A percentile compares a stretch with the other conserved stretches of the same genome.
These are phyloP conservation scores for Chaetomiaceae sp. DNA, from an alignment of 2,329 filamentous ascomycete species.

Conservation along the genomic window DNA sequence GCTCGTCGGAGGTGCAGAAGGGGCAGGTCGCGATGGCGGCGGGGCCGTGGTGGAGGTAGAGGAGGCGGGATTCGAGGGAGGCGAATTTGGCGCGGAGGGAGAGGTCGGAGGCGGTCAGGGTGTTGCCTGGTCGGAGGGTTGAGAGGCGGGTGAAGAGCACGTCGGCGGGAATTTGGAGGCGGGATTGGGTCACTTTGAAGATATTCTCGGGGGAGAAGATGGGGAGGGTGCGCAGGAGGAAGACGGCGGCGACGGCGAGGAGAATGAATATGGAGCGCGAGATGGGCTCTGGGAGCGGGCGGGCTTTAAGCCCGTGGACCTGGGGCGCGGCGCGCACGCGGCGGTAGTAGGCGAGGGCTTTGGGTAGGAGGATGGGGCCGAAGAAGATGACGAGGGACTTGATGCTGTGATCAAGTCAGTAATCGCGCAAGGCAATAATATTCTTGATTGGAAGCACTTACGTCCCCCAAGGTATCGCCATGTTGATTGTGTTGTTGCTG, in stretches of 20 bases:
- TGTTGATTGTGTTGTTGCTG: slow-evolving; percentile 7
- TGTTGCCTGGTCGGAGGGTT: slow-evolving; percentile 43
- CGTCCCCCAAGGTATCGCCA: slow-evolving; percentile 44
- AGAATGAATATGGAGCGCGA: slow-evolving; percentile 55
- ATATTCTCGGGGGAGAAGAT: slow-evolving; percentile 72
- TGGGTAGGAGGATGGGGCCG: slow-evolving; percentile 67
- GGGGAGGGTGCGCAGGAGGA: slow-evolving; percentile 60
- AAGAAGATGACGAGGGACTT: slow-evolving; percentile 58
- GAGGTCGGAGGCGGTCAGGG: slow-evolving; percentile 57
- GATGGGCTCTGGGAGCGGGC: slow-evolving; percentile 50
- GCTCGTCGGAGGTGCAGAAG: slow-evolving; percentile 75
- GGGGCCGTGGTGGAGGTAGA: slow-evolving; percentile 83
- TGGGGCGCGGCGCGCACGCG: slow-evolving; percentile 43
- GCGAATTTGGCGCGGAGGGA: slow-evolving; percentile 64
- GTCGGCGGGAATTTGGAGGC: slow-evolving; percentile 72
- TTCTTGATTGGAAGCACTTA: slow-evolving; percentile 31
- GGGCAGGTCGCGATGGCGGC: slow-evolving; percentile 67
- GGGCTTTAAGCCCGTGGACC: slow-evolving; percentile 45
- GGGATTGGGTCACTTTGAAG: slow-evolving; percentile 71
- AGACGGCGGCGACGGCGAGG: slow-evolving; percentile 43
- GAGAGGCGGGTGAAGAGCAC: slow-evolving; percentile 76
- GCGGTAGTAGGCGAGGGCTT: slow-evolving; percentile 61
- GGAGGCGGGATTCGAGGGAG: slow-evolving; percentile 65
- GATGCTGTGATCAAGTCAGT: slow-evolving; percentile 35
- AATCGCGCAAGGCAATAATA: no score